Base-by-base conservation (phyloP, 306 rosid species). In the Malus sieversii region DNA sequence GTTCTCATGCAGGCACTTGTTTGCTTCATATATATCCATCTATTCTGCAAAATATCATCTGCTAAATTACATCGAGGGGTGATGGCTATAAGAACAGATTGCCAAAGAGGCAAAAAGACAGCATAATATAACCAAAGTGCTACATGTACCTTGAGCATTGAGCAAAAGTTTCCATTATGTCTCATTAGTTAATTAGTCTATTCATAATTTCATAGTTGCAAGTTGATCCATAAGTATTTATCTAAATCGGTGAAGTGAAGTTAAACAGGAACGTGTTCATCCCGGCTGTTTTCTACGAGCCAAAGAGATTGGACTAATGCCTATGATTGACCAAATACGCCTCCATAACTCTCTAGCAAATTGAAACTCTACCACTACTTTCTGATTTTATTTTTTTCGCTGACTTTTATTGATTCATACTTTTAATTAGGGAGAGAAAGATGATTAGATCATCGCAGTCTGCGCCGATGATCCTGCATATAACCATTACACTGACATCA, bases 391-490 rank as follows among this genome's bases (percentile, higher is more conserved):
- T 60, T 78, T 69, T 20, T 58, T 40, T 42, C 38, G 13, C 33
- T 6, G 12, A 12, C 65, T 75, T 72, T 33, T 35, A 77, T 76
- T 63, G 33, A 10, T 32, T 25, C 57, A 27, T 75, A 61, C 23
- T 71, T 20, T 63, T 73, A 23, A 59, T 74, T 78, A 95, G 97
- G 97, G 98, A 3, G 97, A 95, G 85, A 89, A 91, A 77, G 99
- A 95, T 87, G 99, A 95, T 62, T 92, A 95, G 83, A 90, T 95
- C 74, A 95, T 95, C 75, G 98, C 98, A 44, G 97, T 95, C 15
- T 92, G 99, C 40, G 98, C 89, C 58, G 98, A 95, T 83, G 99
- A 95, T 90, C 99, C 99, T 0, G 98, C 88, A 72, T 95, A 85
- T 66, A 92, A 85, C 79, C 98, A 95, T 82, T 95, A 84, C 53